Evolutionary conservation across 2,329 filamentous ascomycete genomes (phyloP), one percentile per base, ranked within the genome.

Genomic region (Colletotrichum truncatum): DNA sequence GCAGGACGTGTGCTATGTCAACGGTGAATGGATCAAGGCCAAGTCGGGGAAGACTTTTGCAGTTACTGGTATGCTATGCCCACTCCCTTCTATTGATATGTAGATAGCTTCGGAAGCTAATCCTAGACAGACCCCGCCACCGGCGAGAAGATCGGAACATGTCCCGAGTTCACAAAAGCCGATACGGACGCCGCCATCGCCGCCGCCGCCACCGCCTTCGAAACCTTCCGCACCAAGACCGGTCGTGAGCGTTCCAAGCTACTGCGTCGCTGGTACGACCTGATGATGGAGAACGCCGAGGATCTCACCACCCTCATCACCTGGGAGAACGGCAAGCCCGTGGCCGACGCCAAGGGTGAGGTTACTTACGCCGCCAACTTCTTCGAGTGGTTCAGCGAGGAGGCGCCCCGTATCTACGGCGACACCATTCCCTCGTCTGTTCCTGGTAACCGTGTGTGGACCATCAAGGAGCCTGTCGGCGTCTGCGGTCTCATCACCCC

Each of bases 21-120:
- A 99, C 76, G 96, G 96, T 73, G 87, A 97, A 86, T 99, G 94
- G 93, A 87, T 97, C 67, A 85, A 87, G 71, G 93, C 95, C 71
- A 88, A 89, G 74, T 97, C 93, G 1, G 93, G 93, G 75, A 90
- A 97, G 86, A 97, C 93, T 46, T 99, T 98, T 78, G 90, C 96
- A 76, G 93, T 98, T 66, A 85, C 87, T 69, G 91, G 89, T 91
- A 79, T 8, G 4, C 53, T 36, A 32, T 12, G n/a, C 49, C 9
- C 39, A 14, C 12, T 49, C 1, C 26, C 45, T 3, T n/a, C 12
- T 28, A 18, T 43, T 25, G 16, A 60, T 12, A 4, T 30, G 60
- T 60, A 7, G 38, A 14, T 23, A 25, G 21, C 3, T 8, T 25
- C 32, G 23, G 23, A 12, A 1, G 21, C 48, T 45, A 14, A 23